A percentile compares a stretch with the other conserved stretches of the same genome.
phyloP scores from a whole-genome alignment of 2,329 filamentous ascomycete genomes.

The Talaromyces sp. region DNA sequence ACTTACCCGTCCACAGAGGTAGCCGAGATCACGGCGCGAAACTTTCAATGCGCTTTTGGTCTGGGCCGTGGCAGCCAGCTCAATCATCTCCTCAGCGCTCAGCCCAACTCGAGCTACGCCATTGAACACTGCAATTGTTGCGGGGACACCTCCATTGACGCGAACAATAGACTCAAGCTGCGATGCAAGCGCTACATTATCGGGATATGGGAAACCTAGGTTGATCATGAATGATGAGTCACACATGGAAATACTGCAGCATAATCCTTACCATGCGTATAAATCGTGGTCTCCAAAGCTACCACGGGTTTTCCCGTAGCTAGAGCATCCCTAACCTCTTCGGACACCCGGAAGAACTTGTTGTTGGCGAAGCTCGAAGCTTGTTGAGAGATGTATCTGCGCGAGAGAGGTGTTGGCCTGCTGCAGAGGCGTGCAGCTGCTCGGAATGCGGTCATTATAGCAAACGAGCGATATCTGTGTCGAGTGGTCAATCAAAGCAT shows the following conservation, averaged over 20 bases:
- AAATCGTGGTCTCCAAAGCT: slow-evolving; percentile 92
- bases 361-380: slow-evolving; percentile 29
- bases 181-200: slow-evolving; percentile 70
- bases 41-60: slow-evolving; percentile 70
- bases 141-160: slow-evolving; percentile 74
- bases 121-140: slow-evolving; percentile 82
- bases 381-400: slow-evolving; percentile 16
- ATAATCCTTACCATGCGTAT: slow-evolving; percentile 69
- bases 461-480: neutral
- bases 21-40: slow-evolving; percentile 81
- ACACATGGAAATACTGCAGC: neutral
- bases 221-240: neutral
- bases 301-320: slow-evolving; percentile 75
- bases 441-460: neutral
- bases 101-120: slow-evolving; percentile 80
- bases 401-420: slow-evolving; percentile 2
- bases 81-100: slow-evolving; percentile 64
- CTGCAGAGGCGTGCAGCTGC: slow-evolving; percentile 5
- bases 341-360: slow-evolving; percentile 65
- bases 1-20: slow-evolving; percentile 68
- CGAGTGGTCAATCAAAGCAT: neutral
- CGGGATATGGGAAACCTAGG: slow-evolving; percentile 65
- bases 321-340: slow-evolving; percentile 77
- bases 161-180: slow-evolving; percentile 79
- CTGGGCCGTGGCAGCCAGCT: slow-evolving; percentile 62